A percentile compares a stretch with the other conserved stretches of the same genome.
These are phyloP conservation scores for Monosporascus sp. DNA, from an alignment of 2,329 filamentous ascomycete species.

Conservation along the genomic window DNA sequence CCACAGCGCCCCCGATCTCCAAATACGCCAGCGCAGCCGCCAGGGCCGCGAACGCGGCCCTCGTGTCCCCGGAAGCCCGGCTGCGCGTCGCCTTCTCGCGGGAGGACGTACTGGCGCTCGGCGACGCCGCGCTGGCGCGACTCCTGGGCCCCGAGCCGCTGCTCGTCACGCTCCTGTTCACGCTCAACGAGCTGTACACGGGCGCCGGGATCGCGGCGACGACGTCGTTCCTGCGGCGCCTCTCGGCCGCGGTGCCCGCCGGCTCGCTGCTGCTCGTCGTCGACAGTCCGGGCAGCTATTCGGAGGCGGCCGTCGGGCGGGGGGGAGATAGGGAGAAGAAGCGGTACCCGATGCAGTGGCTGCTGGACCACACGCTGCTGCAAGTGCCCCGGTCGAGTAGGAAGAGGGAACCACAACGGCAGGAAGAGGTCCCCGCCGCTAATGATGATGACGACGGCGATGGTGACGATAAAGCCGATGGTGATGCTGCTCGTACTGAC, in stretches of 20 bases:
- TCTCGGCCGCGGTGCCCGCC: conserved; percentile 53
- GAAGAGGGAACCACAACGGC: not conserved
- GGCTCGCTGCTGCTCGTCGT: conserved; percentile 76
- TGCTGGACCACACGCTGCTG: conserved; percentile 77
- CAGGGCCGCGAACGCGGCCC: conserved; percentile 37
- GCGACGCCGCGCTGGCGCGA: conserved; percentile 25
- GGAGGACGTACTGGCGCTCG: conserved; percentile 43
- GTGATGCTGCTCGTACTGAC: too few relatives aligned
- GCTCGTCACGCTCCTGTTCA: conserved; percentile 84
- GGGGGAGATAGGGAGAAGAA: conserved; percentile 41
- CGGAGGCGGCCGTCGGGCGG: conserved; percentile 66
- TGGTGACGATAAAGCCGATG: not conserved
- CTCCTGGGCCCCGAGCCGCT: conserved; percentile 30
- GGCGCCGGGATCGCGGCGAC: conserved; percentile 66
- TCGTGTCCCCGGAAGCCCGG: conserved; percentile 33
- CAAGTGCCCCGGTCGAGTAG: not conserved
- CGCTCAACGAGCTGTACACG: conserved; percentile 90
- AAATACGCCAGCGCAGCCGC: conserved; percentile 47
- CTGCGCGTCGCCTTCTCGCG: conserved; percentile 40
- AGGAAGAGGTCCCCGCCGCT: conserved; percentile 10
- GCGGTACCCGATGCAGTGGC: conserved; percentile 89
- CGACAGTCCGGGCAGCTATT: conserved; percentile 91
- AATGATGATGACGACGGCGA: conserved; percentile 30
- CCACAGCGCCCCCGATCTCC: conserved; percentile 42
- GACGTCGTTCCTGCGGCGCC: conserved; percentile 65